Evolutionary conservation across 371 early-diverging fungal species (phyloP).

Genomic region (Mucor racemosus): DNA sequence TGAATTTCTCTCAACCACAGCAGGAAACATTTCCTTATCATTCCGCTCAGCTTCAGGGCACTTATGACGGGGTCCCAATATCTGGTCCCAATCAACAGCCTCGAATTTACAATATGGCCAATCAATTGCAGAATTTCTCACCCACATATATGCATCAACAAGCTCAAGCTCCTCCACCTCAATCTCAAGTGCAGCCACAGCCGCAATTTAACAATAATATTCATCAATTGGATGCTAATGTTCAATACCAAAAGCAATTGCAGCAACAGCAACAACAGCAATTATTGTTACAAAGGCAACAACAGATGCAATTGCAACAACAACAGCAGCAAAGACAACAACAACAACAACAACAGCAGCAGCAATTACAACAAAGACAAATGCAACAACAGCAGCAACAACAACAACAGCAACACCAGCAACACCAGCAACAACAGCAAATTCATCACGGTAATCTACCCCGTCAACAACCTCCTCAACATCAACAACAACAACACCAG

Average conservation of each 20-base stretch:
- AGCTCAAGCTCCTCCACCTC: neutral
- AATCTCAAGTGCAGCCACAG: slow-evolving; percentile 13
- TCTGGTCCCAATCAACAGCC: slow-evolving; percentile 29
- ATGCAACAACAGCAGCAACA: slow-evolving; percentile 17
- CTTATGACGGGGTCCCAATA: slow-evolving; percentile 31
- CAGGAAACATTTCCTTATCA: neutral
- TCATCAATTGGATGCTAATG: neutral
- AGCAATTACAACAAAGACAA: too few relatives aligned
- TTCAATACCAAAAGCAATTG: slow-evolving; percentile 19
- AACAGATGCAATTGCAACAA: slow-evolving; percentile 25
- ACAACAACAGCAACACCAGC: neutral
- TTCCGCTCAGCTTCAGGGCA: slow-evolving; percentile 26
- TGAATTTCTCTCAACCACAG: slow-evolving; percentile 12
- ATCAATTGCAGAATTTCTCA: slow-evolving; percentile 9
- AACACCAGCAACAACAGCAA: neutral
- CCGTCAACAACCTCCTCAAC: neutral
- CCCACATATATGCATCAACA: slow-evolving; percentile 14
- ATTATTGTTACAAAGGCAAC: slow-evolving; percentile 18
- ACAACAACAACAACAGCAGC: slow-evolving; percentile 22
- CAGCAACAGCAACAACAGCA: slow-evolving; percentile 24
- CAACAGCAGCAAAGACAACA: slow-evolving; percentile 10
- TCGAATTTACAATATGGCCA: slow-evolving; percentile 24
- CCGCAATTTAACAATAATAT: slow-evolving; percentile 11
- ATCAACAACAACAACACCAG: slow-evolving; percentile 11
- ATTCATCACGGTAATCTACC: neutral